These are phyloP conservation scores for Apiospora malaysiana DNA, from an alignment of 2,329 filamentous ascomycete species.

Conservation along the genomic window DNA sequence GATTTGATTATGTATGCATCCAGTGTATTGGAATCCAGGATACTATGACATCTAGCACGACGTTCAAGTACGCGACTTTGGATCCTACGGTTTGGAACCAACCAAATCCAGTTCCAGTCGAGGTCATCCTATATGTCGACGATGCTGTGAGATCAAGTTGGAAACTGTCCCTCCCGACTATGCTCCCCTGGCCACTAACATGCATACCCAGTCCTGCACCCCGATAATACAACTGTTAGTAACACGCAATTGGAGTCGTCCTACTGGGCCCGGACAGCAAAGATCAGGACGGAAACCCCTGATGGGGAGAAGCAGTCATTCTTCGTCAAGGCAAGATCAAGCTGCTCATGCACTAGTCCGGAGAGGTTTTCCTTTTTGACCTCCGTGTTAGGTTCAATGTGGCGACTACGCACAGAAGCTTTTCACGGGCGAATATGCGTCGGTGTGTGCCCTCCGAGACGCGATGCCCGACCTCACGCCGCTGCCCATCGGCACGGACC, in stretches of 20 bases:
- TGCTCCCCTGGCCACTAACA: background rate
- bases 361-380: background rate
- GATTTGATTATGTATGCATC: no score
- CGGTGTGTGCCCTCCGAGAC: constrained; percentile 26
- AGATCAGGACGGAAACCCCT: constrained; percentile 36
- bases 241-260: constrained; percentile 27
- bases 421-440: constrained; percentile 24
- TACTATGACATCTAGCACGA: background rate
- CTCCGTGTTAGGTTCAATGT: constrained; percentile 23
- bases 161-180: background rate
- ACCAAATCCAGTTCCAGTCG: background rate
- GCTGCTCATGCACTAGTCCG: background rate
- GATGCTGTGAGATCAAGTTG: background rate
- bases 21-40: no score
- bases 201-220: constrained; percentile 11
- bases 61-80: background rate
- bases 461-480: constrained; percentile 27
- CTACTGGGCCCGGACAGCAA: constrained; percentile 42
- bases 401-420: constrained; percentile 23
- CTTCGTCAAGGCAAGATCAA: constrained; percentile 39
- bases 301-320: constrained; percentile 35
- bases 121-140: background rate
- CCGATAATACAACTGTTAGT: constrained; percentile 16
- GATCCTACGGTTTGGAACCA: background rate
- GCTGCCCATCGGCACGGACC: constrained; percentile 29